Base-by-base conservation (phyloP, 306 rosid genomes). In the Prunus davidiana region DNA sequence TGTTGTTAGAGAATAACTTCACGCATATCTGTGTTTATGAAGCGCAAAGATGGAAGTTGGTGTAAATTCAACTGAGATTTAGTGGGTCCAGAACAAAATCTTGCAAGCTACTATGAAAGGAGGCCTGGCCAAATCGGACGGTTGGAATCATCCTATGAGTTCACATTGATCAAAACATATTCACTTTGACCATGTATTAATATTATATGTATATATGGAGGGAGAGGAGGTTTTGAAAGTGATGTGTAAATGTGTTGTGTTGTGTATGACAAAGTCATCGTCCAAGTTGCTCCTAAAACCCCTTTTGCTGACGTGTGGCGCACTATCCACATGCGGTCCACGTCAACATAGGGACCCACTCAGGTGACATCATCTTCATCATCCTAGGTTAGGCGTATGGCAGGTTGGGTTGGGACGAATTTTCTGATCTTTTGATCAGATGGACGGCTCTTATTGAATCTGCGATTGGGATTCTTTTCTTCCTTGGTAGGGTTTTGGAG, bases 291-390 rank as follows among this genome's bases (percentile, higher is more conserved):
- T 20, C 30, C 13, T 3, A 1, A 4, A 50, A 20, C 57, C 7
- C n/a, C 69, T 22, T 61, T 12, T 60, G 77, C 79, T 78, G 81
- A 78, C 70, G 74, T 52, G 83, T 67, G 2, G 27, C 61, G 77
- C 88, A 81, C 79, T 46, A 28, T n/a, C 72, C 72, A 54, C 86
- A 25, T 72, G 86, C 64, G 72, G 79, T 78, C 81, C 81, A 75
- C 81, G 81, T 75, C 80, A 72, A 69, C 8, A 12, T 0, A 4
- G 58, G 46, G 20, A 28, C 28, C 80, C 73, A 16, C 15, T 47
- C 79, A 56, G 69, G 71, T 54, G 83, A 78, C 81, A 28, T 76
- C 83, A 71, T 73, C 51, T 5, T 22, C 54, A 49, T 72, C 9
- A 34, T 34, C 34, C 38, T 38, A 52, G 75, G 75, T 28, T 32